These are phyloP conservation scores for Fallopia convolvulus DNA, from an alignment of 148 eudicot species.

Conservation along the genomic window DNA sequence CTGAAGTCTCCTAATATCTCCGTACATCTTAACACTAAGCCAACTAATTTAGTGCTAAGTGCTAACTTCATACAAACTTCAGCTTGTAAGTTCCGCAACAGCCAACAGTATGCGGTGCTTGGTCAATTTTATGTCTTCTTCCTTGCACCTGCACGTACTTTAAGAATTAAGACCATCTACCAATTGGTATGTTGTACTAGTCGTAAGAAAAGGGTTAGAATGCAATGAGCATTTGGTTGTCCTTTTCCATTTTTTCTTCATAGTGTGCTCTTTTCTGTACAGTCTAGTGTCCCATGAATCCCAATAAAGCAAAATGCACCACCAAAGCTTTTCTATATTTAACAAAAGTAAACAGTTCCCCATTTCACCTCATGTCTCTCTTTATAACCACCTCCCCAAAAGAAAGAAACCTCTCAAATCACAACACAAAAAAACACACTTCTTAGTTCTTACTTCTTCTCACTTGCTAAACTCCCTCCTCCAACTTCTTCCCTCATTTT, in stretches of 20 bases:
- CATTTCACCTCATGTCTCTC: neutral
- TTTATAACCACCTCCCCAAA: neutral
- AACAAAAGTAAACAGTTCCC: conserved; percentile 20
- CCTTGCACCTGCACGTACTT: neutral
- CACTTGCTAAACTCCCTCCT: neutral
- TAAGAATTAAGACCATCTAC: neutral
- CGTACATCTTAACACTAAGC: no score
- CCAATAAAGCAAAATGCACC: conserved; percentile 13
- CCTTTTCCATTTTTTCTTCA: conserved; percentile 2
- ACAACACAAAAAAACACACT: neutral
- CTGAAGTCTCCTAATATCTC: no score
- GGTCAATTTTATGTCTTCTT: neutral
- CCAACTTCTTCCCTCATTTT: neutral
- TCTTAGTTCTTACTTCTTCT: neutral
- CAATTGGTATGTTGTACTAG: neutral
- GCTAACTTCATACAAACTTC: neutral
- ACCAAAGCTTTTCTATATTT: conserved; percentile 16
- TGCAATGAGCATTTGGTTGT: neutral
- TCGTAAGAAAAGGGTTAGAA: neutral
- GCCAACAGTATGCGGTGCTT: neutral
- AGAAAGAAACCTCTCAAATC: neutral
- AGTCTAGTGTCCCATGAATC: conserved; percentile 35
- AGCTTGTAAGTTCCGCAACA: neutral
- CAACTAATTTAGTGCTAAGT: no score
- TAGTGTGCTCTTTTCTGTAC: neutral